Conservation (phyloP, 305 asterid genomes). For the Striga hermonthica region DNA sequence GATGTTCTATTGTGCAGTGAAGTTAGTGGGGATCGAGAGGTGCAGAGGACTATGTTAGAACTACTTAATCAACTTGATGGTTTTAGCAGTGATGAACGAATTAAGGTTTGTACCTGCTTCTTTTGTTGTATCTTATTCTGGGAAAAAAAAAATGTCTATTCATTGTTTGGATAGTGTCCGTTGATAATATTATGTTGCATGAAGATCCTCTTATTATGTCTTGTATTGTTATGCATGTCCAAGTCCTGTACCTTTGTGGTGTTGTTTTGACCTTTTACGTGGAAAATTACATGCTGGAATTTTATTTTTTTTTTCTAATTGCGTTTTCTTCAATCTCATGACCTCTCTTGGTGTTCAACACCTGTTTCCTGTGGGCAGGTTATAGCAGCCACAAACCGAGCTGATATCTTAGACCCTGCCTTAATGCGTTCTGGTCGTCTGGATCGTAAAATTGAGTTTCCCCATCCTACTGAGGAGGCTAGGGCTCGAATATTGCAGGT, state of each 20-base stretch:
- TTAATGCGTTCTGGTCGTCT: slow-evolving; percentile 85
- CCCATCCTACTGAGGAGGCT: slow-evolving; percentile 75
- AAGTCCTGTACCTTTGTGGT: slow-evolving; percentile 15
- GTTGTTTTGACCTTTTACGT: background rate
- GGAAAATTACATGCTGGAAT: background rate
- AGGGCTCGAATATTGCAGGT: slow-evolving; percentile 81
- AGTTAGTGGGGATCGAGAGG: slow-evolving; percentile 89
- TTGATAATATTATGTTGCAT: slow-evolving; percentile 10
- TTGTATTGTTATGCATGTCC: no score
- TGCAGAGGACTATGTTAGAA: slow-evolving; percentile 85
- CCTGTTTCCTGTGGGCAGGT: slow-evolving; percentile 44
- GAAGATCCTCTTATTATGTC: slow-evolving; percentile 9
- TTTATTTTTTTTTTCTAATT: background rate
- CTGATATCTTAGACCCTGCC: slow-evolving; percentile 92
- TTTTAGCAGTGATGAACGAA: slow-evolving; percentile 78
- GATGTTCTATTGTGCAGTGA: slow-evolving; percentile 53
- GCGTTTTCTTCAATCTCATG: background rate
- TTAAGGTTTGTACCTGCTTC: slow-evolving; percentile 46
- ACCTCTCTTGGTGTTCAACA: slow-evolving; percentile 14
- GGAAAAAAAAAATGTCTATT: background rate
- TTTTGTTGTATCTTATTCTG: background rate
- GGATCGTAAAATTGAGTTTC: slow-evolving; percentile 89
- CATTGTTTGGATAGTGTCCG: no score
- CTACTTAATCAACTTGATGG: slow-evolving; percentile 91
- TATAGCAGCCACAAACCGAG: slow-evolving; percentile 91